Evolutionary conservation across 495 filamentous ascomycete genomes (phyloP).

Genomic region (Oidiodendron maius): DNA sequence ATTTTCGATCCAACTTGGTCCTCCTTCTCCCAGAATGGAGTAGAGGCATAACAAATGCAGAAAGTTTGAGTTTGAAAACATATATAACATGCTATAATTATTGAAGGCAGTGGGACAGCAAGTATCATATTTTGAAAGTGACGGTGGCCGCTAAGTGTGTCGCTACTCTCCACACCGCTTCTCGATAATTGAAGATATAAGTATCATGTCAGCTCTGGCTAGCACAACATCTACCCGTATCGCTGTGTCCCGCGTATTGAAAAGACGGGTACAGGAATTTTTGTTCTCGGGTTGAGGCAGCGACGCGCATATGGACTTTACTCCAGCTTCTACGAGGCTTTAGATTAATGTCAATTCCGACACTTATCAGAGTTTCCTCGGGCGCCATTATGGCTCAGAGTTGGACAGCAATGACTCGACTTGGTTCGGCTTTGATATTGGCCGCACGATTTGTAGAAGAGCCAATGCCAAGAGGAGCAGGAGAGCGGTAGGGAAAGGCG

Average conservation of each 20-base stretch:
- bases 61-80: neutral
- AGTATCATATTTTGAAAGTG: neutral
- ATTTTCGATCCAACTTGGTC: slow-evolving; percentile 15
- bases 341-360: slow-evolving; percentile 1
- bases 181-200: slow-evolving; percentile 1
- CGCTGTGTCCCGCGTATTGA: slow-evolving; percentile 12
- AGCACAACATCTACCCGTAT: slow-evolving; percentile 11
- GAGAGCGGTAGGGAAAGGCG: neutral
- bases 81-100: neutral
- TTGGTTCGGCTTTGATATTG: slow-evolving; percentile 9
- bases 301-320: neutral
- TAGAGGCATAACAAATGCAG: slow-evolving; percentile 14
- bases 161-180: slow-evolving; percentile 7
- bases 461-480: neutral
- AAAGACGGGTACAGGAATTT: slow-evolving; percentile 17
- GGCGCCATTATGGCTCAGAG: slow-evolving; percentile 14
- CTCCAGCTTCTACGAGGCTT: neutral
- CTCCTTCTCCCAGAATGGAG: slow-evolving; percentile 20
- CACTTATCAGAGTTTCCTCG: slow-evolving; percentile 12
- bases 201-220: slow-evolving; percentile 13
- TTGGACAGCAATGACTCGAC: slow-evolving; percentile 14
- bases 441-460: slow-evolving; percentile 9
- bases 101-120: slow-evolving; percentile 13
- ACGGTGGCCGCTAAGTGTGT: neutral
- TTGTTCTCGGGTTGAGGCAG: neutral